Base-by-base conservation (phyloP, 495 filamentous ascomycete species). In the Collariella sp. region DNA sequence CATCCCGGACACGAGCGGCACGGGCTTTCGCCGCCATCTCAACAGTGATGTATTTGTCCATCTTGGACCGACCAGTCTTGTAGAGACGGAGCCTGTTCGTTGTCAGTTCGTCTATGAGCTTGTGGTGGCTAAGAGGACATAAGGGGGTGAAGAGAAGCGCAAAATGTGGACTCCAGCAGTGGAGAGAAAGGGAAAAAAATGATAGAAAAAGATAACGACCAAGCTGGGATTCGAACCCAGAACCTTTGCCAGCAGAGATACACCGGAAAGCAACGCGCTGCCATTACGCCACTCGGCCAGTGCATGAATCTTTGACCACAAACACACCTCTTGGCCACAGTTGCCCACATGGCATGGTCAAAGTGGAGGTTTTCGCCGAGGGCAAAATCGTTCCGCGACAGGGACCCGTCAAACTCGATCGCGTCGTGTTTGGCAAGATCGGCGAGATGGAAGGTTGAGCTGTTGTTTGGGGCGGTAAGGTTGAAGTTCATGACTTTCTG, bases 401-500 rank as follows among this genome's bases (percentile, higher is more conserved):
- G 55, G 5, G 55, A 62, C 0, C 62, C 66, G 49, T 70, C 66
- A 48, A 68, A 63, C 44, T 70, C 64, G 49, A 68, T 57, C 31
- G 52, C 43, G 50, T 62, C 52, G 47, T 68, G 66, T 39, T 46
- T 34, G 15, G 56, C 52, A 0, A 65, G 44, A 15, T 68, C 66
- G 15, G 54, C 54, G 0, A 70, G 57, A 46, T 68, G 50, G 39
- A 70, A 59, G 5, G 63, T 70, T 3, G 49, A 38, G 3, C 45
- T 20, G 53, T 66, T 59, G 6, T 60, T 61, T 11, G 63, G 63
- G 18, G 63, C 62, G 2, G 61, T 56, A 16, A 63, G 22, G 3
- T 56, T 59, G 22, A 62, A 56, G 34, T 51, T 35, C 3, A 67
- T 46, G 3, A 62, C 66, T n/a, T 51, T 50, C 5, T 58, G 9